Conservation (phyloP, 2,329 filamentous ascomycete species). For the Botryosphaeria dothidea region DNA sequence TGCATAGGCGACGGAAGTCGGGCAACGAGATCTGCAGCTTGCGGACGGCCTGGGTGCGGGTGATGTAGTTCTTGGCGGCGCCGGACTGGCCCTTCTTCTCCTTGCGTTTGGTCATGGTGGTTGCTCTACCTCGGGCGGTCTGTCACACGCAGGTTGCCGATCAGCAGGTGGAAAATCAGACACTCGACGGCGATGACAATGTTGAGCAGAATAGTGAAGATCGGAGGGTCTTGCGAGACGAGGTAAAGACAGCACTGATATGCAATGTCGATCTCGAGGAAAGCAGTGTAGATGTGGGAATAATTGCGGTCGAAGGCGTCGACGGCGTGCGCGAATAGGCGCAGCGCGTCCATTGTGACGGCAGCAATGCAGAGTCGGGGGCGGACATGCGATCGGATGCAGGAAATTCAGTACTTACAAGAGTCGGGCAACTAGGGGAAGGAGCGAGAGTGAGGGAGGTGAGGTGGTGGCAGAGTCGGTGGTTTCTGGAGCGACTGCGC, state of each 20-base stretch:
- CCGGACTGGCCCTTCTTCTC: conserved; percentile 77
- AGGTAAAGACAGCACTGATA: neutral
- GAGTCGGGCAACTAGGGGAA: neutral
- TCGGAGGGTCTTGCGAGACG: neutral
- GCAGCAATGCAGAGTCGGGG: too few species aligned
- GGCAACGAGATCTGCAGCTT: conserved; percentile 97
- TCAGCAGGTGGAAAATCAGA: neutral
- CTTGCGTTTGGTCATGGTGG: conserved; percentile 39
- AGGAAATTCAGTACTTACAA: conserved; percentile 11
- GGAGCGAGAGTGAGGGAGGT: too few species aligned
- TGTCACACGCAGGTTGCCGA: neutral
- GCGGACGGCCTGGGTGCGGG: conserved; percentile 91
- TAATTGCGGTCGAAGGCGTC: neutral
- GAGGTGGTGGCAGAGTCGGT: neutral
- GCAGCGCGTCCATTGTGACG: neutral
- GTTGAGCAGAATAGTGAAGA: too few species aligned
- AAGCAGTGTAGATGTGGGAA: neutral
- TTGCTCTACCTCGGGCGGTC: neutral
- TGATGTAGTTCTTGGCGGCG: conserved; percentile 97
- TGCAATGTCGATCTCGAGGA: neutral
- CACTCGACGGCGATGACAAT: neutral
- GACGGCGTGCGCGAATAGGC: neutral
- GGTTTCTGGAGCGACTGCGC: neutral
- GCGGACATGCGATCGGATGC: too few species aligned
- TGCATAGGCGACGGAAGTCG: conserved; percentile 97